phyloP scores from a whole-genome alignment of 345 rosid genomes.

The Gynandropsis gynandra region DNA sequence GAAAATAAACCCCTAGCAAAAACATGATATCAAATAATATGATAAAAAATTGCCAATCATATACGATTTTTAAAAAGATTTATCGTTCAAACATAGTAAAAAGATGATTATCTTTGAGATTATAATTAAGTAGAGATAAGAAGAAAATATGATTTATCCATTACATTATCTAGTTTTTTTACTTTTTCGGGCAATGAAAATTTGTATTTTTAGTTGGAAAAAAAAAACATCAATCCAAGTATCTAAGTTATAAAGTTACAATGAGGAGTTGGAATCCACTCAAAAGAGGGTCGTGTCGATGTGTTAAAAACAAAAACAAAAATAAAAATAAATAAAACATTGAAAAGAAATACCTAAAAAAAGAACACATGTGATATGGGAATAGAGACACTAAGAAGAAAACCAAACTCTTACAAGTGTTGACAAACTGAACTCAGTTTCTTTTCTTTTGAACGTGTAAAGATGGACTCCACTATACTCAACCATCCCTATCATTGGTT shows the following conservation, averaged over 20 bases:
- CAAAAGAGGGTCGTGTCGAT: neutral
- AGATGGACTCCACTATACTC: constrained; percentile 23
- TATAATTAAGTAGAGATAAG: no score
- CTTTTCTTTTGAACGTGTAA: constrained; percentile 23
- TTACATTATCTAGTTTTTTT: no score
- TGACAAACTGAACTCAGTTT: constrained; percentile 30
- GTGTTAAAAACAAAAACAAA: constrained; percentile 9
- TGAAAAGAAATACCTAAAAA: constrained; percentile 8
- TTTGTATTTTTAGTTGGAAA: neutral
- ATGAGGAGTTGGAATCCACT: constrained; percentile 25
- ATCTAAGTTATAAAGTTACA: constrained; percentile 4
- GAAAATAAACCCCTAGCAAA: no score
- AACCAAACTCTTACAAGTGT: constrained; percentile 24
- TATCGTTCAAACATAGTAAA: no score
- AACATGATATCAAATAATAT: no score
- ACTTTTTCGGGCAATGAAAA: neutral
- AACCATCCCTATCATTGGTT: constrained; percentile 22
- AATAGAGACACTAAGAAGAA: constrained; percentile 23
- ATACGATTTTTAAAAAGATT: no score
- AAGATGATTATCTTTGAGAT: no score
- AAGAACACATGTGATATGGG: constrained; percentile 23
- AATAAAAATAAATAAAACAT: constrained; percentile 9
- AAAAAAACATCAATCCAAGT: neutral
- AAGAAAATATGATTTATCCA: no score
- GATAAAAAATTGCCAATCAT: no score